phyloP scores from a whole-genome alignment of 345 rosid species.

The Zanthoxylum bungeanum region DNA sequence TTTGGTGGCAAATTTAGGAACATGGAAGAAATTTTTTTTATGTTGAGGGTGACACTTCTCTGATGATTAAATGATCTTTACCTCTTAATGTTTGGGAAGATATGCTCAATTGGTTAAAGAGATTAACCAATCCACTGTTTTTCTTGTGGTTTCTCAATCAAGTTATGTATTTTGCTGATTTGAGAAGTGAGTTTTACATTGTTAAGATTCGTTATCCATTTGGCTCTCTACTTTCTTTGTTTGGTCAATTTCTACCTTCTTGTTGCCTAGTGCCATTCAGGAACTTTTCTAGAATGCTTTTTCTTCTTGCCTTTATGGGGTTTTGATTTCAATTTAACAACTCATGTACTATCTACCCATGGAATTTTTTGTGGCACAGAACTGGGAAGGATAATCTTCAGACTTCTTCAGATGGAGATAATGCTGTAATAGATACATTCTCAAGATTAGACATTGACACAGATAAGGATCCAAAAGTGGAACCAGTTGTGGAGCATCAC shows the following conservation, averaged over 20 bases:
- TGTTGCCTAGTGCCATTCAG: background rate
- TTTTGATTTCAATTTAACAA: background rate
- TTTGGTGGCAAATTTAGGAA: background rate
- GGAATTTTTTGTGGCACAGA: slow-evolving; percentile 36
- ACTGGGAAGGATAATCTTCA: slow-evolving; percentile 28
- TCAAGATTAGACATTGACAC: slow-evolving; percentile 49
- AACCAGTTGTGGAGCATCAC: slow-evolving; percentile 28
- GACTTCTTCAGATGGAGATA: slow-evolving; percentile 39
- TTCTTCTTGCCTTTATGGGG: background rate
- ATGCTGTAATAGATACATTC: slow-evolving; percentile 42
- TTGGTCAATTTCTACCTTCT: background rate
- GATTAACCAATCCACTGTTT: background rate
- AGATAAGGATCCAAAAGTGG: slow-evolving; percentile 31
- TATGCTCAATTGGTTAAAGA: background rate
- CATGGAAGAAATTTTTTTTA: background rate
- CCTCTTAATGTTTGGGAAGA: background rate
- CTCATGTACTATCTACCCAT: background rate
- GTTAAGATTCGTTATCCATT: background rate
- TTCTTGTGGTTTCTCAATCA: background rate
- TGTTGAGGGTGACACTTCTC: background rate
- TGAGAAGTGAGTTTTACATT: background rate
- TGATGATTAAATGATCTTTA: background rate
- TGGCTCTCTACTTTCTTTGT: background rate
- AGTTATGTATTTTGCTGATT: background rate
- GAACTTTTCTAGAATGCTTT: background rate